Percentiles rank a stretch among this genome's conserved stretches.
Evolutionary conservation across 2,329 filamentous ascomycete genomes (phyloP).

Genomic region (Diaporthe sp.): DNA sequence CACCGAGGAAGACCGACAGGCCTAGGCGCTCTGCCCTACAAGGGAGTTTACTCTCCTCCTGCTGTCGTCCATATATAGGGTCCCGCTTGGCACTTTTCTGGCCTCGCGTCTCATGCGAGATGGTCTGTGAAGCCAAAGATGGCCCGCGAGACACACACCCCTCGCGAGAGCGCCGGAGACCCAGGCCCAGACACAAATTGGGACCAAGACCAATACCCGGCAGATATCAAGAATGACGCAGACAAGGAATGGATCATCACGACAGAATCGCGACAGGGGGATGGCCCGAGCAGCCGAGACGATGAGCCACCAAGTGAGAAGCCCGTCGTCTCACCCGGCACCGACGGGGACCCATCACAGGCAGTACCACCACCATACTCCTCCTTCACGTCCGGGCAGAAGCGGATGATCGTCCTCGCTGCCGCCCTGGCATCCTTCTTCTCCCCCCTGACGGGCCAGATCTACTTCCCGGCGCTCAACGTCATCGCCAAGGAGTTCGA

Average conservation of each 20-base stretch:
- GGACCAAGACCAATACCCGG: not conserved
- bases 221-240: not conserved
- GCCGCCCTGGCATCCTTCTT: slow-evolving; percentile 54
- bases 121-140: not conserved
- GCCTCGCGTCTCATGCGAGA: not conserved
- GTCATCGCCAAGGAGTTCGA: slow-evolving; percentile 58
- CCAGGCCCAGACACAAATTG: not conserved
- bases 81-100: not conserved
- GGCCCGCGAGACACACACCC: not conserved
- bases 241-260: not conserved
- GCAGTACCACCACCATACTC: slow-evolving; percentile 45
- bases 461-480: slow-evolving; percentile 65
- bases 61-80: not conserved
- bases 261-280: not conserved
- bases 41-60: not conserved
- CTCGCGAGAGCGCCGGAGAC: not conserved
- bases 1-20: not conserved
- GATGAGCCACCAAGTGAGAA: slow-evolving; percentile 36
- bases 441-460: slow-evolving; percentile 59
- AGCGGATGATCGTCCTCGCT: slow-evolving; percentile 52
- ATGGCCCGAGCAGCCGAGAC: not conserved
- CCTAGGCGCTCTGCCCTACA: not conserved
- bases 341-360: slow-evolving; percentile 26
- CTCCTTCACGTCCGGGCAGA: slow-evolving; percentile 51
- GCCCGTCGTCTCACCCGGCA: slow-evolving; percentile 25